A percentile compares a stretch with the other conserved stretches of the same genome.
Evolutionary conservation across 257 asterid species (phyloP).

Genomic region (Petunia axillaris): DNA sequence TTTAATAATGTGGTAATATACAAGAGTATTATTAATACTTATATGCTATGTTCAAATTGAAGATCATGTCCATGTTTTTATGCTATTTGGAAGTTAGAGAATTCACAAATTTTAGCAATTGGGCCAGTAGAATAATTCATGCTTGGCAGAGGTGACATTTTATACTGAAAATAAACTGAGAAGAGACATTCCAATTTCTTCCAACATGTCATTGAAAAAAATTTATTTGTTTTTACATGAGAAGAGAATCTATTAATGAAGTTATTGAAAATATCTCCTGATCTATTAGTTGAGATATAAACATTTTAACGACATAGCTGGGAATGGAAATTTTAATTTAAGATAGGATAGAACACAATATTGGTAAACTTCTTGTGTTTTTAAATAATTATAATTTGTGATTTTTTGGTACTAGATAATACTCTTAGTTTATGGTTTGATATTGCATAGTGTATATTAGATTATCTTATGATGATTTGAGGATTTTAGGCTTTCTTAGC

Average conservation of each 20-base stretch:
- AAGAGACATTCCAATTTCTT: background rate
- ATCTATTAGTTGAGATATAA: background rate
- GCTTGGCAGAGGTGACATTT: background rate
- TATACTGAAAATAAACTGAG: background rate
- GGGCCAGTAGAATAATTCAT: background rate
- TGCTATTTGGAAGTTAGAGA: background rate
- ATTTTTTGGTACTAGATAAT: background rate
- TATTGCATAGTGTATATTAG: background rate
- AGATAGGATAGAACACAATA: background rate
- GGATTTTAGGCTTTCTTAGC: background rate
- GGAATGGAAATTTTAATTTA: background rate
- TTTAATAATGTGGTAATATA: too few species aligned
- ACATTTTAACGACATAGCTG: background rate
- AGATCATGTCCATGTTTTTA: too few species aligned
- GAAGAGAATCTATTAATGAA: too few species aligned
- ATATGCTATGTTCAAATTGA: too few species aligned
- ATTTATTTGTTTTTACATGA: too few species aligned
- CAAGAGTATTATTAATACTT: too few species aligned
- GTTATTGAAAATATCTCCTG: background rate
- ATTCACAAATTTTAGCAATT: background rate
- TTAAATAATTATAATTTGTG: too few species aligned
- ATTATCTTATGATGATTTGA: background rate
- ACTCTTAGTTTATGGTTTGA: background rate
- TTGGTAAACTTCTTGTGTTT: background rate
- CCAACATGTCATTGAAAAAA: background rate